Evolutionary conservation across 192 early-diverging fungal genomes (phyloP).

Genomic region (Blastocladiella britannica): DNA sequence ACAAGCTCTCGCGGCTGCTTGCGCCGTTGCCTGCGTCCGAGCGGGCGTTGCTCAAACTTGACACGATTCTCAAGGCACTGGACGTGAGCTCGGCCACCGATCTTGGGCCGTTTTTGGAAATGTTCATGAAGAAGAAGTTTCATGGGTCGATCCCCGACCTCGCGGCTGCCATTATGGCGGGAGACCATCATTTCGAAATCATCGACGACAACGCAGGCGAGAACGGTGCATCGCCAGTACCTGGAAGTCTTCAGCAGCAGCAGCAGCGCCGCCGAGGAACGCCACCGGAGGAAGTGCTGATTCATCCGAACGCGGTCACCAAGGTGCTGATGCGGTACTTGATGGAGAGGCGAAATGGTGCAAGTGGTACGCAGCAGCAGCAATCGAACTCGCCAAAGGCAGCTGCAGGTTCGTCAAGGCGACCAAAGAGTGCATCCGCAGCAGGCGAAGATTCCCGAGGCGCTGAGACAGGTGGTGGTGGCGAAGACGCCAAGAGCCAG

Average conservation of each 20-base stretch:
- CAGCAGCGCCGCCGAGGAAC: background rate
- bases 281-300: slow-evolving; percentile 5
- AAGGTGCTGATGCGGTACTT: slow-evolving; percentile 17
- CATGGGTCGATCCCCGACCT: background rate
- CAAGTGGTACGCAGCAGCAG: background rate
- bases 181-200: slow-evolving; percentile 3
- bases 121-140: slow-evolving; percentile 9
- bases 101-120: slow-evolving; percentile 21
- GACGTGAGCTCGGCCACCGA: slow-evolving; percentile 29
- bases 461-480: background rate
- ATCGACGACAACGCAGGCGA: too few relatives aligned
- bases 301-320: slow-evolving; percentile 28
- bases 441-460: background rate
- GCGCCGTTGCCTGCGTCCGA: slow-evolving; percentile 25
- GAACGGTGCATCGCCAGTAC: too few relatives aligned
- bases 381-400: too few relatives aligned
- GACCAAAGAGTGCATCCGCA: too few relatives aligned
- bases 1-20: slow-evolving; percentile 32
- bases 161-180: background rate
- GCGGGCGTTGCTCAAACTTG: slow-evolving; percentile 29
- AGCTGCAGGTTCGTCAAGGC: too few relatives aligned
- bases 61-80: slow-evolving; percentile 34
- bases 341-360: slow-evolving; percentile 10
- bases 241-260: too few relatives aligned
- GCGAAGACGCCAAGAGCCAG: background rate